Evolutionary conservation across 345 rosid genomes (phyloP).

Genomic region (Camelina sativa): DNA sequence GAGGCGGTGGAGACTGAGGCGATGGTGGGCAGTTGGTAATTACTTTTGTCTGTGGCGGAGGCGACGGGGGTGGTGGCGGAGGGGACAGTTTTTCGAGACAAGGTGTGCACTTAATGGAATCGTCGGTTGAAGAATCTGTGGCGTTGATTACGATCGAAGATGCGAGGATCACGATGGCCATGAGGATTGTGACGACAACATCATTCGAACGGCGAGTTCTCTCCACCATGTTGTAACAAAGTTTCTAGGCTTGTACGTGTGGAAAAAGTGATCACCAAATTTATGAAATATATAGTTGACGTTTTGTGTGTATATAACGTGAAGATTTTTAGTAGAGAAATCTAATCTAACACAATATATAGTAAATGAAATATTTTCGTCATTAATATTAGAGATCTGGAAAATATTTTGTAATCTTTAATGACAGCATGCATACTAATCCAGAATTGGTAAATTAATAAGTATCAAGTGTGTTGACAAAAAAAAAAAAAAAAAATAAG

Average conservation of each 20-base stretch:
- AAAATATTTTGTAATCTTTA: slow-evolving; percentile 23
- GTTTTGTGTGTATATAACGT: neutral
- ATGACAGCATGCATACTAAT: neutral
- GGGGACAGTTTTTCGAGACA: slow-evolving; percentile 41
- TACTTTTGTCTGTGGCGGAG: neutral
- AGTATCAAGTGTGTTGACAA: neutral
- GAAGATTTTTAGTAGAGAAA: slow-evolving; percentile 3
- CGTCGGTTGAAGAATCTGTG: slow-evolving; percentile 13
- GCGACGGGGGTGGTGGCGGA: slow-evolving; percentile 38
- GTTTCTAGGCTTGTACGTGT: slow-evolving; percentile 8
- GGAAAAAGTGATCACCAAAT: neutral
- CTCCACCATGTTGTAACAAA: slow-evolving; percentile 22
- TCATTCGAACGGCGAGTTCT: slow-evolving; percentile 1
- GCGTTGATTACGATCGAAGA: slow-evolving; percentile 14
- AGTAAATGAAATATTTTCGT: slow-evolving; percentile 11
- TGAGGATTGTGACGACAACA: slow-evolving; percentile 15
- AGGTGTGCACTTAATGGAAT: slow-evolving; percentile 48
- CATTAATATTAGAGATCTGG: slow-evolving; percentile 3
- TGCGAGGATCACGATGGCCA: slow-evolving; percentile 21
- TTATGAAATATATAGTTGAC: slow-evolving; percentile 16
- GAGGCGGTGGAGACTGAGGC: slow-evolving; percentile 32
- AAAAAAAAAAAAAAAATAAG: no score
- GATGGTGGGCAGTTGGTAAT: slow-evolving; percentile 39
- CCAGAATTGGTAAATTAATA: neutral
- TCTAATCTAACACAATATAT: neutral